These are phyloP conservation scores for Coccinonectria pachysandricola DNA, from an alignment of 2,329 filamentous ascomycete genomes.

Conservation along the genomic window DNA sequence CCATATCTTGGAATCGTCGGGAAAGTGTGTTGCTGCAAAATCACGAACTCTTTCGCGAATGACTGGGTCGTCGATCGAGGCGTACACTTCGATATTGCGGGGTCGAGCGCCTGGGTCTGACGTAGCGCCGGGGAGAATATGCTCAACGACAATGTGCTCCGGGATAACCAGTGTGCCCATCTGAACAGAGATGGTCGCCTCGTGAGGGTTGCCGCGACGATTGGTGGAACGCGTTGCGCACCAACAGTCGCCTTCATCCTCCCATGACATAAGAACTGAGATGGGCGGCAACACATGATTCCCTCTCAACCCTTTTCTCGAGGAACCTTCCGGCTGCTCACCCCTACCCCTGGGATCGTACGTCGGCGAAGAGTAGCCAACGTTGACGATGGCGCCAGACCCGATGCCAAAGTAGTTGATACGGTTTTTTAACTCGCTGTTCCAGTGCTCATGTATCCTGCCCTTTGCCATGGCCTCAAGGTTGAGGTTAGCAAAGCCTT, in stretches of 20 bases:
- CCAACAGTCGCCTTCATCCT: slow-evolving; percentile 80
- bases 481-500: slow-evolving; percentile 34
- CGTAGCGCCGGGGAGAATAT: slow-evolving; percentile 53
- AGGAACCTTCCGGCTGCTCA: slow-evolving; percentile 4
- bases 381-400: slow-evolving; percentile 56
- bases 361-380: slow-evolving; percentile 47
- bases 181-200: slow-evolving; percentile 55
- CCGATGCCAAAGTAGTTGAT: slow-evolving; percentile 66
- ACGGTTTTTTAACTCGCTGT: slow-evolving; percentile 36
- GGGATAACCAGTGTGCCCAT: slow-evolving; percentile 51
- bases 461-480: slow-evolving; percentile 37
- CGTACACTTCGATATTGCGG: slow-evolving; percentile 60
- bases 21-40: slow-evolving; percentile 34
- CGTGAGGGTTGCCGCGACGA: slow-evolving; percentile 34
- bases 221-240: slow-evolving; percentile 48
- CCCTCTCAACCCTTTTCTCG: slow-evolving; percentile 11
- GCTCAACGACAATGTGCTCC: slow-evolving; percentile 61
- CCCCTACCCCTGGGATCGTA: slow-evolving; percentile 27
- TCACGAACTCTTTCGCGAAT: slow-evolving; percentile 30
- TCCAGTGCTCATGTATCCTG: slow-evolving; percentile 35
- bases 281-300: slow-evolving; percentile 26
- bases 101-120: slow-evolving; percentile 54
- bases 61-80: slow-evolving; percentile 38
- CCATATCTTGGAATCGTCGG: slow-evolving; percentile 19
- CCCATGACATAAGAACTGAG: slow-evolving; percentile 58